These are phyloP conservation scores for Lecanicillium sp. DNA, from an alignment of 2,329 filamentous ascomycete species.

Conservation along the genomic window DNA sequence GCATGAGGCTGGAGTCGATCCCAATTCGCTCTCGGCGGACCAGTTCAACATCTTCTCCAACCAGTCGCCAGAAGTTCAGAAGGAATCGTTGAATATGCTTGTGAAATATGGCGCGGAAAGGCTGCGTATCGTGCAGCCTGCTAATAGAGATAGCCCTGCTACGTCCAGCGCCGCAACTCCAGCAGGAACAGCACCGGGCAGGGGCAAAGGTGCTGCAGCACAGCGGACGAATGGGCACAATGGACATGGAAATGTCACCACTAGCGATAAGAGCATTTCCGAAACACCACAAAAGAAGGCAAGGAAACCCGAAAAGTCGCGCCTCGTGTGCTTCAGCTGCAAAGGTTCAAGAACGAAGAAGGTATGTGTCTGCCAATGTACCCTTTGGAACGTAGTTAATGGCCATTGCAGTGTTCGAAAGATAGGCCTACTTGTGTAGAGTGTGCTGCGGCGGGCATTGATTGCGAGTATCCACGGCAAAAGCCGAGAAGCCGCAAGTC, in stretches of 20 bases:
- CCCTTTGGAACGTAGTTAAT: constrained; percentile 12
- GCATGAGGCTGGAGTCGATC: constrained; percentile 38
- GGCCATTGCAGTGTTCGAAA: constrained; percentile 28
- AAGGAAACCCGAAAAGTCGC: constrained; percentile 15
- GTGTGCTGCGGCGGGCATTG: constrained; percentile 22
- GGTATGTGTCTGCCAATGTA: constrained; percentile 17
- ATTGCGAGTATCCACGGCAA: constrained; percentile 31
- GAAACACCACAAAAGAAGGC: constrained; percentile 7
- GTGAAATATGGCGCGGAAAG: constrained; percentile 48
- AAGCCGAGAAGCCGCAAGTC: constrained; percentile 18
- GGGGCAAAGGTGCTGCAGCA: neutral
- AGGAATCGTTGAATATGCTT: constrained; percentile 47
- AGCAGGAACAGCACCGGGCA: too few species aligned
- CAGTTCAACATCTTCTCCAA: constrained; percentile 54
- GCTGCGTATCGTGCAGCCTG: constrained; percentile 48
- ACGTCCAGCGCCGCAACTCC: constrained; percentile 18
- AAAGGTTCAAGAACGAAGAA: constrained; percentile 26
- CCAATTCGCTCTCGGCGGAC: constrained; percentile 40
- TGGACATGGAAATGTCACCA: neutral
- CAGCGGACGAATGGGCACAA: neutral
- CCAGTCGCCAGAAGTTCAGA: constrained; percentile 47
- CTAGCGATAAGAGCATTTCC: neutral
- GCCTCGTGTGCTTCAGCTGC: constrained; percentile 28
- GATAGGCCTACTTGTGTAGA: constrained; percentile 30
- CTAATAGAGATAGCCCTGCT: constrained; percentile 23